phyloP scores from a whole-genome alignment of 1,284 basidiomycete genomes.

The Malassezia slooffiae region DNA sequence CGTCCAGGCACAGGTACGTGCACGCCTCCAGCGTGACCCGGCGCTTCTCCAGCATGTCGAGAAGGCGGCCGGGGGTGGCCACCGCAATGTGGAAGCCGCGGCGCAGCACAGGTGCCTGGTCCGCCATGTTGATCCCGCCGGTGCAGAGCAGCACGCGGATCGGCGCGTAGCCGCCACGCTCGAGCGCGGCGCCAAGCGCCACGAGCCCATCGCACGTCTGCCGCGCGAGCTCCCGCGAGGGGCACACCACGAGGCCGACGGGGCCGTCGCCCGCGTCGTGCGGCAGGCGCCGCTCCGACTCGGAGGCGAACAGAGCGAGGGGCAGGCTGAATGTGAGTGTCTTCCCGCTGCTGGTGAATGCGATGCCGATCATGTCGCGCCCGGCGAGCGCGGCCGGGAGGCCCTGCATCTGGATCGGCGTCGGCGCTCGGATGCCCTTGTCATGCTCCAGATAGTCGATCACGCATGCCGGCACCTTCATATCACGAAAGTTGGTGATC shows the following conservation, averaged over 20 bases:
- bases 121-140: constrained; percentile 93
- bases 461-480: constrained; percentile 85
- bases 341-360: constrained; percentile 50
- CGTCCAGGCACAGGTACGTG: constrained; percentile 87
- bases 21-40: constrained; percentile 72
- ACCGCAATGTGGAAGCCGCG: constrained; percentile 91
- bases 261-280: constrained; percentile 89
- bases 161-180: constrained; percentile 72
- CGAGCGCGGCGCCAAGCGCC: constrained; percentile 69
- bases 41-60: constrained; percentile 67
- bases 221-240: constrained; percentile 41
- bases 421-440: constrained; percentile 69
- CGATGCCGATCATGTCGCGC: constrained; percentile 50
- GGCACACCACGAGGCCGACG: constrained; percentile 80
- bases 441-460: constrained; percentile 70
- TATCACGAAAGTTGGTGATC: constrained; percentile 84
- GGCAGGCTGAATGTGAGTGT: constrained; percentile 49
- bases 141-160: constrained; percentile 70
- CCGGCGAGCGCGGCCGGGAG: constrained; percentile 66
- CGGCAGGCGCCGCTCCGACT: constrained; percentile 81
- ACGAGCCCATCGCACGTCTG: constrained; percentile 93
- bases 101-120: constrained; percentile 77
- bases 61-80: constrained; percentile 55
- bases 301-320: constrained; percentile 56
- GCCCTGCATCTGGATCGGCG: constrained; percentile 94